Conservation (phyloP, 2,329 filamentous ascomycete species). For the Neospermospora avenae region DNA sequence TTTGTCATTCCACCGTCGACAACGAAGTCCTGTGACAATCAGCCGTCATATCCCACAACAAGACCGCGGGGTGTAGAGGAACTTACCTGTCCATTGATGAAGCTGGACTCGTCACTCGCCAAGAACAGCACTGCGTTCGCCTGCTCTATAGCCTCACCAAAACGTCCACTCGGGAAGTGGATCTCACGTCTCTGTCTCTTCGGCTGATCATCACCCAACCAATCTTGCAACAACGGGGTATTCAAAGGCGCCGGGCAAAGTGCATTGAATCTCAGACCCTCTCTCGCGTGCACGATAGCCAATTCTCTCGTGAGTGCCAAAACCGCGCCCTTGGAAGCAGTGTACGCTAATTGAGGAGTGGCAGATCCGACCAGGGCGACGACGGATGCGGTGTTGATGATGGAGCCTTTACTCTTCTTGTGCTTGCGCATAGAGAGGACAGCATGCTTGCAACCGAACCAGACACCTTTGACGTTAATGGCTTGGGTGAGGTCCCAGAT, state of each 20-base stretch:
- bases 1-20: constrained; percentile 96
- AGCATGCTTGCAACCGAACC: constrained; percentile 73
- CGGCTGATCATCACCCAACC: constrained; percentile 67
- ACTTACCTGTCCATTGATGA: constrained; percentile 63
- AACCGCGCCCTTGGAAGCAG: constrained; percentile 73
- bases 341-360: constrained; percentile 72
- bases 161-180: constrained; percentile 71
- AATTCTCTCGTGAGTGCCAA: constrained; percentile 71
- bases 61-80: not conserved
- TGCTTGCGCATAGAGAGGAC: constrained; percentile 64
- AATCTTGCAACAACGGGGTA: constrained; percentile 72
- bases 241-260: constrained; percentile 73
- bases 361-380: constrained; percentile 71
- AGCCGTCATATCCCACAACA: not conserved
- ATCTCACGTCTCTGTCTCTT: constrained; percentile 71
- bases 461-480: constrained; percentile 78
- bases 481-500: constrained; percentile 75
- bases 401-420: constrained; percentile 62
- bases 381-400: constrained; percentile 73
- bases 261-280: constrained; percentile 72
- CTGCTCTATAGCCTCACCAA: constrained; percentile 76
- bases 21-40: constrained; percentile 68
- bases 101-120: constrained; percentile 71
- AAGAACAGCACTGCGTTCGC: constrained; percentile 72
- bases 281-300: constrained; percentile 70